Base-by-base conservation (phyloP, 345 rosid species). In the sweet orange (Citrus sinensis) region DNA sequence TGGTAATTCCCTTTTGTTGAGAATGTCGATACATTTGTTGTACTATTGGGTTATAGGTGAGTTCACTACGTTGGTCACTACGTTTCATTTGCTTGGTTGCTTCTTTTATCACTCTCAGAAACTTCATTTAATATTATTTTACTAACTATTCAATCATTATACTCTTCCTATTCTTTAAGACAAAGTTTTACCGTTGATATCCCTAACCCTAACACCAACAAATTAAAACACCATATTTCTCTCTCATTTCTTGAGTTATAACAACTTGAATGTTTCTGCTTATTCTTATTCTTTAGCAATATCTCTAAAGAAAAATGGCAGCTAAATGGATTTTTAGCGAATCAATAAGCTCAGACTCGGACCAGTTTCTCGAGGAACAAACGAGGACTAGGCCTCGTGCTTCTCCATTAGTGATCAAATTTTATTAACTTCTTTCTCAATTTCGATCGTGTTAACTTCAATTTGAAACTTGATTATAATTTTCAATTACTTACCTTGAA, bases 301-400 rank as follows among this genome's bases (percentile, higher is more conserved):
- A 14, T 19, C 14, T 65, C 35, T 56, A 19, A 9, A 10, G 54
- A 8, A 54, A 46, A 71, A 95, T 93, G 98, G 93, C 92, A 4
- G 87, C 87, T 10, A 93, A 90, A 80, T 85, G 96, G 67, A 75
- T 79, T 34, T 66, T 67, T 16, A 75, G 76, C 22, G 93, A 91
- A 74, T 76, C 87, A 51, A 17, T 4, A 51, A 51, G 79, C 37
- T 71, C 81, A 22, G 86, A 91, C 73, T 75, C 61, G 4, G 88
- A 87, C 19, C 83, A 84, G 9, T 89, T 86, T 4, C 54, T 80
- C 17, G 90, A 91, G 16, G 93, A 92, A 85, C 83, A 91, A 59
- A 75, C 79, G 54, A 87, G 81, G 84, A 54, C 82, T 27, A 71
- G 67, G 60, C 92, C 97, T 67, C 76, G 94, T 20, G 76, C 92